Evolutionary conservation across 2,329 filamentous ascomycete genomes (phyloP).

Genomic region (Aureobasidium sp.): DNA sequence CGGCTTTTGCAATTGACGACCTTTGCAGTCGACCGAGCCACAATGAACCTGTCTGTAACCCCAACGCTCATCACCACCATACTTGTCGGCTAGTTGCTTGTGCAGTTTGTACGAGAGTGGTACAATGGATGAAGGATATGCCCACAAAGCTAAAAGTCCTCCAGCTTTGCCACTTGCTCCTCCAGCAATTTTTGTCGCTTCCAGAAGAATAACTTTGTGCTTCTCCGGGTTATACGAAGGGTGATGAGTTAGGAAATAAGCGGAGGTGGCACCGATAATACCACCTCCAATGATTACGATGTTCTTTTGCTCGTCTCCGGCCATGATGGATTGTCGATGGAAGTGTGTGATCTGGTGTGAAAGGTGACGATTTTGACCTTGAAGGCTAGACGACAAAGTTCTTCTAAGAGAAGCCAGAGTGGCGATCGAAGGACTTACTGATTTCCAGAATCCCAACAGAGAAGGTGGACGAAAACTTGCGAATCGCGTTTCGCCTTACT

Average conservation of each 20-base stretch:
- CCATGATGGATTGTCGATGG: conserved; percentile 21
- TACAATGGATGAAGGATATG: conserved; percentile 76
- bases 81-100: conserved; percentile 72
- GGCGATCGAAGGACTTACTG: background rate
- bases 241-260: conserved; percentile 85
- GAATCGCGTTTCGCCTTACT: conserved; percentile 9
- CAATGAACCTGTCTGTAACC: conserved; percentile 76
- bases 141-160: conserved; percentile 83
- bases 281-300: conserved; percentile 58
- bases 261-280: conserved; percentile 84
- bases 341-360: background rate
- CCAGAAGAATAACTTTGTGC: conserved; percentile 76
- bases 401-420: conserved; percentile 4
- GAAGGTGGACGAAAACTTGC: conserved; percentile 8
- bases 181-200: conserved; percentile 78
- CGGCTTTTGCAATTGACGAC: conserved; percentile 15
- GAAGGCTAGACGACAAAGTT: background rate
- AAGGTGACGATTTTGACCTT: background rate
- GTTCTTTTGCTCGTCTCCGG: conserved; percentile 22
- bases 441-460: conserved; percentile 1
- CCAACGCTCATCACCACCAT: conserved; percentile 71
- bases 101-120: conserved; percentile 80
- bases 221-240: conserved; percentile 65
- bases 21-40: conserved; percentile 51
- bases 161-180: conserved; percentile 93